Percentiles rank a stretch among this genome's conserved stretches.
phyloP scores from a whole-genome alignment of 2,329 filamentous ascomycete species.

The Plenodomus lindquistii region DNA sequence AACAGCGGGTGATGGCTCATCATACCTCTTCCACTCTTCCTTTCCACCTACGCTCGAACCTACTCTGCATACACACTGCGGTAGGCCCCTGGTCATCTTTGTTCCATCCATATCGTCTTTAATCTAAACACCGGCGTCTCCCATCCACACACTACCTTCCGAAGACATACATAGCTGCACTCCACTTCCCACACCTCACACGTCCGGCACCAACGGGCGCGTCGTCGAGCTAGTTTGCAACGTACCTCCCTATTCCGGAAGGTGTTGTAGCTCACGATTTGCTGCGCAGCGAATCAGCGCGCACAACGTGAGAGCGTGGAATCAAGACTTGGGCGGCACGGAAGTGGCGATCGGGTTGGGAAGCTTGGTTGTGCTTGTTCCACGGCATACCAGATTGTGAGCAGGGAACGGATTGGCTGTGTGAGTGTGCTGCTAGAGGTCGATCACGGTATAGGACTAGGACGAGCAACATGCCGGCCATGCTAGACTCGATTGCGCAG shows the following conservation, averaged over 20 bases:
- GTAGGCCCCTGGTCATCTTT: neutral
- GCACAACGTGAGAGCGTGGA: constrained; percentile 22
- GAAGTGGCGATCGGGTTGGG: constrained; percentile 26
- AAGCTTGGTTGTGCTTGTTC: constrained; percentile 32
- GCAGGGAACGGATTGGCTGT: constrained; percentile 4
- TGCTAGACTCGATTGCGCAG: constrained; percentile 26
- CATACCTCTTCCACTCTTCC: constrained; percentile 2
- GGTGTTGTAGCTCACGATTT: no score
- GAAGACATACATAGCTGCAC: neutral
- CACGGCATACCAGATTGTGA: constrained; percentile 1
- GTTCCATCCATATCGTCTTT: constrained; percentile 6
- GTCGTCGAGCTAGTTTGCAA: no score
- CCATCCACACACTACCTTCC: neutral
- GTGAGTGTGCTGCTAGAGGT: no score
- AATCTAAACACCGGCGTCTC: no score
- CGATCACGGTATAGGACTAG: no score
- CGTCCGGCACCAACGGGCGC: no score
- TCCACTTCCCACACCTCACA: no score
- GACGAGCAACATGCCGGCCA: constrained; percentile 25
- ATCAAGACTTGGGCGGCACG: constrained; percentile 23
- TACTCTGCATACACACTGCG: constrained; percentile 4
- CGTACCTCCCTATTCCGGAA: no score
- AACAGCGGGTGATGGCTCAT: neutral
- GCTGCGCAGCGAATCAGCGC: constrained; percentile 22
- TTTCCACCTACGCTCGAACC: neutral